Evolutionary conservation across 345 rosid genomes (phyloP), one percentile per base, ranked within the genome.

Genomic region (Gossypium ekmanianum): DNA sequence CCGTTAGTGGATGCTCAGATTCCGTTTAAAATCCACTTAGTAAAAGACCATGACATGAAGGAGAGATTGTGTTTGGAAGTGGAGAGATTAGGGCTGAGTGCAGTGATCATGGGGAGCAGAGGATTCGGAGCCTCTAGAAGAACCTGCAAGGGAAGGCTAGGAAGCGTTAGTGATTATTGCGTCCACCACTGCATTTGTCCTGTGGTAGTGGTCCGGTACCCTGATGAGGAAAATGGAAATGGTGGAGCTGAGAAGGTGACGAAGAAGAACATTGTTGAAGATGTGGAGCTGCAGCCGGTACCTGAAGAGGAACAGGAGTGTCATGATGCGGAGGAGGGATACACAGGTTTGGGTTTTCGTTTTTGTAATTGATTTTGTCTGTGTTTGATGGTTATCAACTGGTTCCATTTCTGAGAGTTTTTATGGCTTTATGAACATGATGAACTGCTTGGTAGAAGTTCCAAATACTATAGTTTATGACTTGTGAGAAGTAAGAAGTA

Each of bases 131-230:
- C 92, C 2, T 73, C 79, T 26, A 88, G 82, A 73, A 84, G 72
- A 72, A 65, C 66, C 41, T 41, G 82, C n/a, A 82, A 84, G n/a
- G 97, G 88, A 57, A 83, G 87, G 82, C 78, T 94, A 9, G 98
- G 98, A 0, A 89, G 90, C 11, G 97, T 94, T 2, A 92, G 98
- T 67, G 97, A 92, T 82, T 92, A 92, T 55, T 92, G 97, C 68
- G 97, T 94, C 9, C 91, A 81, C 26, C 94, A 92, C 82, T 92
- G 97, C 70, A 86, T 86, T 67, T 94, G 98, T 74, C 98, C 98
- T 2, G 98, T 94, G 29, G 90, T 94, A 63, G 93, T 92, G 22
- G 87, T 82, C 39, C 84, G 88, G 51, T 81, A 58, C 62, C 86
- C 88, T 5, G 87, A 80, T 10, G 84, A 78, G 72, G 81, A 78